A percentile compares a stretch with the other conserved stretches of the same genome.
phyloP scores from a whole-genome alignment of 495 filamentous ascomycete species.

The Gamarada debralockiae region DNA sequence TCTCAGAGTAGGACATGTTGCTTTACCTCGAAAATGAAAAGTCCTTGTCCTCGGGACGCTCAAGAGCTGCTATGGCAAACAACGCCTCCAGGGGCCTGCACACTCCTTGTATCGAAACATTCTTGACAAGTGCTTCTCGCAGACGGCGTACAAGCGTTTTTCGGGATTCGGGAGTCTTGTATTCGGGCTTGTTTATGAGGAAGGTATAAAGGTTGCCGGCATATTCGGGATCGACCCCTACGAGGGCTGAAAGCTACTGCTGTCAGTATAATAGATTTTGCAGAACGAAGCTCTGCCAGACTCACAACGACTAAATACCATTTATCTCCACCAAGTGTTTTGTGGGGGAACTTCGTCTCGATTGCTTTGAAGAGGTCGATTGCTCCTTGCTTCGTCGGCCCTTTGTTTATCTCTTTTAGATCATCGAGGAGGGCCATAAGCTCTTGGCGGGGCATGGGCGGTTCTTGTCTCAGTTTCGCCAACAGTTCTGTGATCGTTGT shows the following conservation, averaged over 20 bases:
- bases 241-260: slow-evolving; percentile 36
- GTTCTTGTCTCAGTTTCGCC: too few species aligned
- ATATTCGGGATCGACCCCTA: slow-evolving; percentile 42
- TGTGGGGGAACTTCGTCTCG: slow-evolving; percentile 46
- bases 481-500: too few species aligned
- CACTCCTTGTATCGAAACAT: slow-evolving; percentile 46
- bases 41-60: slow-evolving; percentile 48
- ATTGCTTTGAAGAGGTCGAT: slow-evolving; percentile 42
- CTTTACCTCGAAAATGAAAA: slow-evolving; percentile 38
- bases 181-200: slow-evolving; percentile 38
- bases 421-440: too few species aligned
- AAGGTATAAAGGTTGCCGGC: slow-evolving; percentile 46
- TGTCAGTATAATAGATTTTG: neutral
- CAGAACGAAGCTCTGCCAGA: neutral
- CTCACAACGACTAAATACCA: slow-evolving; percentile 54
- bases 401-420: neutral
- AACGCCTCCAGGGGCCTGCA: slow-evolving; percentile 51
- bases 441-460: too few species aligned
- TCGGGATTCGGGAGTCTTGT: slow-evolving; percentile 32
- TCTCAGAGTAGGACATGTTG: neutral
- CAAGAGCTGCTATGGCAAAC: slow-evolving; percentile 41
- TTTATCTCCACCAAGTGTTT: slow-evolving; percentile 44
- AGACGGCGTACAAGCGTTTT: slow-evolving; percentile 46
- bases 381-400: slow-evolving; percentile 31
- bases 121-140: slow-evolving; percentile 49